Conservation (phyloP, 306 rosid genomes). For the Rubus idaeus region DNA sequence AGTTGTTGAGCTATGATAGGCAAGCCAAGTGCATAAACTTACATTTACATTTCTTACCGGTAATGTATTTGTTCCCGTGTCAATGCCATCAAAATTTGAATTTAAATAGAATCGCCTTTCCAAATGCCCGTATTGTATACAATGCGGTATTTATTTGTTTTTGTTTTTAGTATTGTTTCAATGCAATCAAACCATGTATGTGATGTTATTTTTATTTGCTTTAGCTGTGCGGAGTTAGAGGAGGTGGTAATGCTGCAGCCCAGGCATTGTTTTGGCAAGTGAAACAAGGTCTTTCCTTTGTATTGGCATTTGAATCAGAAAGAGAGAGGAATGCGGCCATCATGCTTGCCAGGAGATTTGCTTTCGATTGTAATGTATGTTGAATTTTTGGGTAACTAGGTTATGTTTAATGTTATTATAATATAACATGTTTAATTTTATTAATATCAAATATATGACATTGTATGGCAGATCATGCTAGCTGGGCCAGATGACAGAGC, state of each 20-base stretch:
- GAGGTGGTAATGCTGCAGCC: conserved; percentile 90
- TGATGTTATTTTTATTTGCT: conserved; percentile 17
- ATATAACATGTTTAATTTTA: too few species aligned
- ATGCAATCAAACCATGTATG: neutral
- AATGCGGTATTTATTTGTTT: too few species aligned
- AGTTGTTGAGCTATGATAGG: neutral
- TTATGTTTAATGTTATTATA: neutral
- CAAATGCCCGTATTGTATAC: neutral
- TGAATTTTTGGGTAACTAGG: neutral
- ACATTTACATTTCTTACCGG: neutral
- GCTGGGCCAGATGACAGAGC: conserved; percentile 84
- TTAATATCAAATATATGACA: conserved; percentile 15
- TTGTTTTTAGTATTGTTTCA: neutral
- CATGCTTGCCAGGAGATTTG: conserved; percentile 94
- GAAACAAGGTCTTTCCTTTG: conserved; percentile 67
- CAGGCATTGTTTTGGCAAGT: conserved; percentile 91
- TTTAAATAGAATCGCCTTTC: neutral
- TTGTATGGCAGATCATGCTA: conserved; percentile 63
- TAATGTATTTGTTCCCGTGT: neutral
- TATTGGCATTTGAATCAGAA: conserved; percentile 78
- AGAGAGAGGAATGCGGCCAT: conserved; percentile 86
- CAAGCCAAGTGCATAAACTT: conserved; percentile 5
- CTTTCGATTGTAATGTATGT: conserved; percentile 87
- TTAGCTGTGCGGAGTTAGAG: conserved; percentile 88
- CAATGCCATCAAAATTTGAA: neutral